Evolutionary conservation across 176 grass and related monocot species (phyloP).

Genomic region (Tuctoria greenei): DNA sequence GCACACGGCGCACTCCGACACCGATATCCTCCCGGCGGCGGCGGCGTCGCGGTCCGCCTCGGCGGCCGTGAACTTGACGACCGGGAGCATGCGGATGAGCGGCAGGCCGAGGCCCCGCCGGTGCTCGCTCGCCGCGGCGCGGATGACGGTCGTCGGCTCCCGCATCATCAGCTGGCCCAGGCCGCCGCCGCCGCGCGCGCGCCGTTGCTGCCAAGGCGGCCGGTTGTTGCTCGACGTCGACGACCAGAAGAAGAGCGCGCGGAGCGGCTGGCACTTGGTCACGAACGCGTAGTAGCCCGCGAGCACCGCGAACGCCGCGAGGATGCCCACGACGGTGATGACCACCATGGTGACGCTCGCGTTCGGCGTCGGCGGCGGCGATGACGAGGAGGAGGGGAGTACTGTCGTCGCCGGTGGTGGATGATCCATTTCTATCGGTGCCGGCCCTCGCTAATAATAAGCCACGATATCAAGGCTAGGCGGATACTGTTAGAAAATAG

Average conservation of each 20-base stretch:
- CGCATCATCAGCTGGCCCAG: not conserved
- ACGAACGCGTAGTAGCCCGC: constrained; percentile 88
- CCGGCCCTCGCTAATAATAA: not conserved
- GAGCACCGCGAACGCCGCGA: constrained; percentile 74
- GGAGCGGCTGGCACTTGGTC: constrained; percentile 63
- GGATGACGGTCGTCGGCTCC: not conserved
- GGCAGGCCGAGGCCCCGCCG: constrained; percentile 52
- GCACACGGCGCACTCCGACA: constrained; percentile 85
- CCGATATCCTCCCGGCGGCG: constrained; percentile 22
- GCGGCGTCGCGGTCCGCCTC: not conserved
- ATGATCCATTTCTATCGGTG: constrained; percentile 33
- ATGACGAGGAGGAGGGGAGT: not conserved
- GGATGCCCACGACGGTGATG: constrained; percentile 73
- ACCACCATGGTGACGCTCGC: constrained; percentile 67
- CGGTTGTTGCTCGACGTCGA: constrained; percentile 7
- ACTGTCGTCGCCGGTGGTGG: constrained; percentile 28
- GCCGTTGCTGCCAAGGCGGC: constrained; percentile 32
- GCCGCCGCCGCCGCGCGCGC: not conserved
- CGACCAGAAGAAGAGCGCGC: too few relatives aligned
- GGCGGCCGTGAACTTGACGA: constrained; percentile 52
- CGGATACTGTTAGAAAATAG: constrained; percentile 28
- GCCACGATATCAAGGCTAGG: constrained; percentile 1
- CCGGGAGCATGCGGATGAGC: constrained; percentile 68
- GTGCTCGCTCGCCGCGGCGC: not conserved
- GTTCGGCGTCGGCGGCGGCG: constrained; percentile 27